These are phyloP conservation scores for Lodderomyces pseudojiufengensis DNA, from an alignment of 1,139 yeast species.

Conservation along the genomic window DNA sequence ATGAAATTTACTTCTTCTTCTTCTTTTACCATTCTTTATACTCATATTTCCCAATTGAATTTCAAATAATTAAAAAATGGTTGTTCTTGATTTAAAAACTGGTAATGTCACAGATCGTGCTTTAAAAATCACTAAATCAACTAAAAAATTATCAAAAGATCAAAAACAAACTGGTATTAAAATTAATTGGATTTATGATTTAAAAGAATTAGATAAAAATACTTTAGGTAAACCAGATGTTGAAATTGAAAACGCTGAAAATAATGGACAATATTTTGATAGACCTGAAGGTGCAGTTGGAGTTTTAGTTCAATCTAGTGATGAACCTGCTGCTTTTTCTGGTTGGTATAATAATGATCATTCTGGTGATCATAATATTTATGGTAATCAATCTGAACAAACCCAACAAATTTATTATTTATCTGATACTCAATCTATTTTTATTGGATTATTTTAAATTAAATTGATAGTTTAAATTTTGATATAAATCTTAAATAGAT, in stretches of 20 bases:
- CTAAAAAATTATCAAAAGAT: slow-evolving; percentile 2
- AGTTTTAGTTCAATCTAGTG: slow-evolving; percentile 14
- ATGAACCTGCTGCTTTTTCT: slow-evolving; percentile 20
- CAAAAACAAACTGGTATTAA: slow-evolving; percentile 7
- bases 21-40: too few species aligned
- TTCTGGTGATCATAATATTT: slow-evolving; percentile 16
- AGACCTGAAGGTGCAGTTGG: slow-evolving; percentile 14
- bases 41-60: too few species aligned
- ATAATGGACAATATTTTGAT: slow-evolving; percentile 15
- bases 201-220: slow-evolving; percentile 1
- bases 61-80: too few species aligned
- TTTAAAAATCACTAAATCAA: background rate
- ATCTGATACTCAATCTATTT: slow-evolving; percentile 14
- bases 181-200: slow-evolving; percentile 8
- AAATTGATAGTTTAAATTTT: too few species aligned
- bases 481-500: too few species aligned
- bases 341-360: slow-evolving; percentile 20
- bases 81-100: slow-evolving; percentile 5
- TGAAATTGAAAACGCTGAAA: slow-evolving; percentile 13
- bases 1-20: too few species aligned
- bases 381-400: slow-evolving; percentile 15
- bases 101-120: slow-evolving; percentile 1
- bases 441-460: slow-evolving; percentile 13
- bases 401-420: slow-evolving; percentile 13
- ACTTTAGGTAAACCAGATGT: slow-evolving; percentile 2